phyloP scores from a whole-genome alignment of 345 rosid genomes.

The Ceriops decandra region DNA sequence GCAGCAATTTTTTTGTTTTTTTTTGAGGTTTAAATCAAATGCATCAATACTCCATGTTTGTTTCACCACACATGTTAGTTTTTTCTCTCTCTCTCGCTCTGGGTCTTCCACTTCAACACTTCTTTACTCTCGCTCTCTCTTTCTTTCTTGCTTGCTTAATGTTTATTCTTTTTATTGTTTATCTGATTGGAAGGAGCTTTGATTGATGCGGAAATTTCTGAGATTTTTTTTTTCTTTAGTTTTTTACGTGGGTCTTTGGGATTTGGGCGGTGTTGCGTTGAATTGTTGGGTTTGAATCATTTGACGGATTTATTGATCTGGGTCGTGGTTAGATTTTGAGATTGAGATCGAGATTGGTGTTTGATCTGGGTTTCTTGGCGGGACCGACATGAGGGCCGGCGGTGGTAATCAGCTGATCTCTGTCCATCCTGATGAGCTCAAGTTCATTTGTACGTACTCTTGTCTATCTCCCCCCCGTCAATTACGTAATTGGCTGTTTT shows the following conservation, averaged over 20 bases:
- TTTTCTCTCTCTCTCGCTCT: not conserved
- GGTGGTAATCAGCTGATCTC: conserved; percentile 70
- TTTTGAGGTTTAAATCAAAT: not conserved
- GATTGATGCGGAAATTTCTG: too few relatives aligned
- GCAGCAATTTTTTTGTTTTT: not conserved
- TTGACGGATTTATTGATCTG: conserved; percentile 10
- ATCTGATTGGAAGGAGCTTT: not conserved
- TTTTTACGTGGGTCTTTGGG: not conserved
- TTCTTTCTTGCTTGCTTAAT: not conserved
- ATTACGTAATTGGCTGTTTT: not conserved
- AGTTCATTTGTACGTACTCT: conserved; percentile 56
- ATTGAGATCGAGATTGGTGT: conserved; percentile 1
- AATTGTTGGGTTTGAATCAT: conserved; percentile 4
- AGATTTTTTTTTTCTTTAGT: too few relatives aligned
- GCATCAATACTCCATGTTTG: not conserved
- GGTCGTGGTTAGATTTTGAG: conserved; percentile 19
- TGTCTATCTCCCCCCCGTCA: not conserved
- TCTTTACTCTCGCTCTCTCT: conserved; percentile 1
- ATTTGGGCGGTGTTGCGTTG: conserved; percentile 3
- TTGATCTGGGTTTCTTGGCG: conserved; percentile 7
- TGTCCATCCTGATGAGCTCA: conserved; percentile 93
- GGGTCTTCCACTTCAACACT: not conserved
- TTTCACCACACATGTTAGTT: conserved; percentile 17
- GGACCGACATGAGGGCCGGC: conserved; percentile 47
- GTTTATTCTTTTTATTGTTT: too few relatives aligned